A percentile compares a stretch with the other conserved stretches of the same genome.
Conservation (phyloP, 352 stramenopile genomes). For the Phytophthora sojae region DNA sequence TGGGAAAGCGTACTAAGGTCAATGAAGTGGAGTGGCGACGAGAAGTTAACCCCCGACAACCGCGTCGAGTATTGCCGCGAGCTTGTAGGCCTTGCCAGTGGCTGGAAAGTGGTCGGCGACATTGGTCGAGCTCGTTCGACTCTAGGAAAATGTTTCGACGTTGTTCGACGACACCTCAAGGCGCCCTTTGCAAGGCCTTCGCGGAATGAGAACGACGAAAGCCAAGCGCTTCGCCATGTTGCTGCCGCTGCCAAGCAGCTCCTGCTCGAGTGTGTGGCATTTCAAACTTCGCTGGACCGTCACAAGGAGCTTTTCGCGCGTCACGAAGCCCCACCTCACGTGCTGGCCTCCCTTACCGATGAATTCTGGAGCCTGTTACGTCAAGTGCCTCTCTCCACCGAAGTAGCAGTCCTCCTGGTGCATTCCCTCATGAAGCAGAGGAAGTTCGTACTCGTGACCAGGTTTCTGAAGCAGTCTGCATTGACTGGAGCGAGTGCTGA, state of each 20-base stretch:
- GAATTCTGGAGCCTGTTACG: constrained; percentile 29
- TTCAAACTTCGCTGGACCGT: constrained; percentile 26
- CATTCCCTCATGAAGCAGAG: constrained; percentile 30
- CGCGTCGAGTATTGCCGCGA: constrained; percentile 26
- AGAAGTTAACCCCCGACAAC: neutral
- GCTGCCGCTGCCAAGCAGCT: constrained; percentile 23
- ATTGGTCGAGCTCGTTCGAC: constrained; percentile 11
- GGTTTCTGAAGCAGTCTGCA: constrained; percentile 24
- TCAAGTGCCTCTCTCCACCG: constrained; percentile 33
- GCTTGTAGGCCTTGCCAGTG: constrained; percentile 15
- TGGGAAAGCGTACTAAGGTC: constrained; percentile 17
- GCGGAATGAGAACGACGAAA: neutral
- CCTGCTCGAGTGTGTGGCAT: constrained; percentile 36
- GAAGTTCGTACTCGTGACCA: constrained; percentile 24
- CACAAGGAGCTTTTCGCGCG: constrained; percentile 26
- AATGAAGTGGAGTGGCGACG: neutral
- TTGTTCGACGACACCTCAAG: constrained; percentile 15
- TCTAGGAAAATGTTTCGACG: constrained; percentile 20
- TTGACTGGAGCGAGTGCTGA: constrained; percentile 17
- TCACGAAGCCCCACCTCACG: constrained; percentile 23
- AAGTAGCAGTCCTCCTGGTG: constrained; percentile 21
- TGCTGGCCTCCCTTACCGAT: constrained; percentile 27
- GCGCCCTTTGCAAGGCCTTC: constrained; percentile 6
- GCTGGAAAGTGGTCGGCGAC: constrained; percentile 34
- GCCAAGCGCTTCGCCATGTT: constrained; percentile 15